Conservation (phyloP, 1,284 basidiomycete genomes). For the Austroboletus sp. region DNA sequence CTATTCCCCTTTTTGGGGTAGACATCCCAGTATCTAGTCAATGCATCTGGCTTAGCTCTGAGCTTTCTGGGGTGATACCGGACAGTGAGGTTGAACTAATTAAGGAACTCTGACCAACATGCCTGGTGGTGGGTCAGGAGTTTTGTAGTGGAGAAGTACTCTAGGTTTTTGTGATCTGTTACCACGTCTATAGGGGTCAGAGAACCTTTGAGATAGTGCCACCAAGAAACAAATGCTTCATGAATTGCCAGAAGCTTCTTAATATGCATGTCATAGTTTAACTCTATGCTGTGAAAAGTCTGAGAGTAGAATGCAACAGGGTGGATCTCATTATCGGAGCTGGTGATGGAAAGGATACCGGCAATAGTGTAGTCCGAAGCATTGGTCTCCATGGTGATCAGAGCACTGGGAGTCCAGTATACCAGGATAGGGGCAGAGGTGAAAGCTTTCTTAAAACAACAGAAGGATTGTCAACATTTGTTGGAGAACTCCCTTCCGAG, state of each 20-base stretch:
- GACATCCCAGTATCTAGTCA: too few relatives aligned
- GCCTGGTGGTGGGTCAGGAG: too few relatives aligned
- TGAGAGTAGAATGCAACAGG: background rate
- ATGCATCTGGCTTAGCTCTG: too few relatives aligned
- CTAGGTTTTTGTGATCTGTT: background rate
- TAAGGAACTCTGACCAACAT: too few relatives aligned
- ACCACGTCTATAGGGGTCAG: background rate
- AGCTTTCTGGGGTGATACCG: too few relatives aligned
- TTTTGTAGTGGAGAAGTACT: background rate
- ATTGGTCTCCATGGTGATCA: constrained; percentile 20
- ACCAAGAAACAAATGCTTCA: background rate
- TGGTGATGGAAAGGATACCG: constrained; percentile 28
- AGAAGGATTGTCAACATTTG: background rate
- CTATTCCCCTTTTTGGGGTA: too few relatives aligned
- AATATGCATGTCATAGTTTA: background rate
- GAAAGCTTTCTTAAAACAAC: background rate
- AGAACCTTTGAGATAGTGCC: background rate
- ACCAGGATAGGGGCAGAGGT: too few relatives aligned
- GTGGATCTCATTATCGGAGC: too few relatives aligned
- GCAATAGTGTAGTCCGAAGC: constrained; percentile 35
- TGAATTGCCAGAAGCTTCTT: background rate
- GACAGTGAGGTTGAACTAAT: too few relatives aligned
- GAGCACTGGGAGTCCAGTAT: background rate
- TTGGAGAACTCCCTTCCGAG: background rate
- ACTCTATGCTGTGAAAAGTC: background rate